A percentile compares a stretch with the other conserved stretches of the same genome.
Conservation (phyloP, 306 rosid genomes). For the Hippophae gyantsensis region DNA sequence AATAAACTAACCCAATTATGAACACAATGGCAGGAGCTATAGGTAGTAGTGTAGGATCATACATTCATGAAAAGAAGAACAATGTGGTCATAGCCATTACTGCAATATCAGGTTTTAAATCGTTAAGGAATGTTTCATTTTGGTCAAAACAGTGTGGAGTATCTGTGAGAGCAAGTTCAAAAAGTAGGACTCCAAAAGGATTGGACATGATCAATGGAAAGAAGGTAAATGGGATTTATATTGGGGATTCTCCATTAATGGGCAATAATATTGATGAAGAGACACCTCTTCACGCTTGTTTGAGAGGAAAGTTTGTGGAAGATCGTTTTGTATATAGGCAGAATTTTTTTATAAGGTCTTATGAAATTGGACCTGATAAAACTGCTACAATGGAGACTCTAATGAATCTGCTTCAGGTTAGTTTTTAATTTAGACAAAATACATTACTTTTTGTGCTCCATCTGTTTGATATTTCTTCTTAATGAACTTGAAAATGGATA, state of each 20-base stretch:
- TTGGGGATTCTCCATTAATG: constrained; percentile 12
- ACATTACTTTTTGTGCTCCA: not conserved
- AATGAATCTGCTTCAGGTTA: constrained; percentile 71
- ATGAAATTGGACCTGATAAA: constrained; percentile 70
- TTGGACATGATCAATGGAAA: constrained; percentile 34
- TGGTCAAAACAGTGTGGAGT: constrained; percentile 9
- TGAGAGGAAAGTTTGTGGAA: constrained; percentile 68
- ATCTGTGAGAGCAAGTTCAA: constrained; percentile 17
- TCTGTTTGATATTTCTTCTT: too few species aligned
- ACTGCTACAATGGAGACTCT: constrained; percentile 80
- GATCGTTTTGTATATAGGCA: constrained; percentile 54
- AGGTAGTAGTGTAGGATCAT: constrained; percentile 3
- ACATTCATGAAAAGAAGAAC: constrained; percentile 18
- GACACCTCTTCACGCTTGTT: constrained; percentile 33
- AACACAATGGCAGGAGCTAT: constrained; percentile 31
- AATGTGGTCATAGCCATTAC: constrained; percentile 1
- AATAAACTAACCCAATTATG: not conserved
- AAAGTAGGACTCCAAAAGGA: constrained; percentile 3
- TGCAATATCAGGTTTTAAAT: too few species aligned
- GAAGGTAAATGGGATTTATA: constrained; percentile 43
- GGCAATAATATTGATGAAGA: constrained; percentile 16
- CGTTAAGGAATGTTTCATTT: not conserved
- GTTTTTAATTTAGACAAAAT: too few species aligned
- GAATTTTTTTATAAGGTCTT: constrained; percentile 52
- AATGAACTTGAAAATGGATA: too few species aligned